Base-by-base conservation (phyloP, 2,329 filamentous ascomycete species). In the Penicillium thymicola region DNA sequence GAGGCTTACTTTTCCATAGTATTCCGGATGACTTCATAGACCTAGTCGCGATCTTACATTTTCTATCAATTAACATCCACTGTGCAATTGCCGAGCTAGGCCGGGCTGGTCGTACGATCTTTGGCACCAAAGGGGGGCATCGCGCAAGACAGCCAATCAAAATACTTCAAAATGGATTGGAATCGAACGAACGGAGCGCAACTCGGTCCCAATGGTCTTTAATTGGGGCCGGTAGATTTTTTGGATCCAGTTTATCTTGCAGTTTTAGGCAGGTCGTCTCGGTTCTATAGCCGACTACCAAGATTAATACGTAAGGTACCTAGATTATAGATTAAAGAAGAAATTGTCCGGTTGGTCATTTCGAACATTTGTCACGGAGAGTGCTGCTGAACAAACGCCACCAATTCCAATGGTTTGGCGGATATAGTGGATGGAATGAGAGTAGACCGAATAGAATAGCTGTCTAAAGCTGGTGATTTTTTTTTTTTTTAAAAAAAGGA, bases 261-360 rank as follows among this genome's bases (percentile, higher is more conserved):
- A 48, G 44, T 55, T 61, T 51, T 59, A 59, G 58, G 48, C 32
- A 61, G 55, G 54, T 52, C 34, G 38, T 32, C 14, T 18, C 51
- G 11, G 7, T 42, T 44, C n/a, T 7, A n/a, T 23, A 18, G 23
- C 16, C 23, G 5, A 13, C 10, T 4, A 13, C 14, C n/a, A 21
- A 28, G 14, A 42, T 32, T 41, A 18, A 32, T 30, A 4, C 5
- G 11, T 11, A 32, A 32, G 30, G 30, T 14, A 32, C 30, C 11
- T 32, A 14, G 13, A 32, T 13, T 32, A 5, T 14, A 32, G 11
- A 32, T 32, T 32, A 32, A 14, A 32, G 11, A 30, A 21, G 21
- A 32, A 32, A 14, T 5, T 13, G 10, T 13, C 11, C 5, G 1
- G 5, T 32, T 5, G 7, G n/a, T 21, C 11, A 13, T 7, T 30